These are phyloP conservation scores for Solanum paucissectum DNA, from an alignment of 257 asterid species.

Conservation along the genomic window DNA sequence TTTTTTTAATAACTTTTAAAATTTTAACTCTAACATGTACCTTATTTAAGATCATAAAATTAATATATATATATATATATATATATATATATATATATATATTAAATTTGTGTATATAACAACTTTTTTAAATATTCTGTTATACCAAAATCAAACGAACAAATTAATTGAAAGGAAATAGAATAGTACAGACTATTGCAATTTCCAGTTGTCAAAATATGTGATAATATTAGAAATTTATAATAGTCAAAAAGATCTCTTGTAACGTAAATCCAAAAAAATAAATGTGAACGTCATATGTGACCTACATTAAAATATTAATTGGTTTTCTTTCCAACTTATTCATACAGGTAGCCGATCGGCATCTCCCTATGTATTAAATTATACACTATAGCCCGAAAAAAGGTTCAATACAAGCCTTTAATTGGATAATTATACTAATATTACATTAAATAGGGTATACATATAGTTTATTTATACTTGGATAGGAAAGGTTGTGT, in stretches of 20 bases:
- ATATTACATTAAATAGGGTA: not conserved
- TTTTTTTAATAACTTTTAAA: no score
- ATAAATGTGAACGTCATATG: not conserved
- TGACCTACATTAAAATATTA: not conserved
- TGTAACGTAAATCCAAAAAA: not conserved
- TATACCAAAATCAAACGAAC: no score
- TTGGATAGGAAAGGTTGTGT: no score
- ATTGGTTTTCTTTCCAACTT: not conserved
- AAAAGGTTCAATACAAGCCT: not conserved
- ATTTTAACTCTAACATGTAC: no score
- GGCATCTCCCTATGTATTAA: not conserved
- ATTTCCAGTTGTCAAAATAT: not conserved
- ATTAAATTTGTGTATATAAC: no score
- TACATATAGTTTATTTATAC: no score
- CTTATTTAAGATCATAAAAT: no score
- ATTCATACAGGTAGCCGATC: not conserved
- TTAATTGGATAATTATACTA: not conserved
- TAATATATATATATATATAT: no score
- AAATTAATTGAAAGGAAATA: not conserved
- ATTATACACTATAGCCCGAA: not conserved
- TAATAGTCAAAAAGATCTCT: not conserved
- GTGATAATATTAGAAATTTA: not conserved
- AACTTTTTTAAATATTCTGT: no score
- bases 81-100: no score
- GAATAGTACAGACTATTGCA: not conserved